Conservation (phyloP, 148 eudicot species). For the Camellia granthamiana region DNA sequence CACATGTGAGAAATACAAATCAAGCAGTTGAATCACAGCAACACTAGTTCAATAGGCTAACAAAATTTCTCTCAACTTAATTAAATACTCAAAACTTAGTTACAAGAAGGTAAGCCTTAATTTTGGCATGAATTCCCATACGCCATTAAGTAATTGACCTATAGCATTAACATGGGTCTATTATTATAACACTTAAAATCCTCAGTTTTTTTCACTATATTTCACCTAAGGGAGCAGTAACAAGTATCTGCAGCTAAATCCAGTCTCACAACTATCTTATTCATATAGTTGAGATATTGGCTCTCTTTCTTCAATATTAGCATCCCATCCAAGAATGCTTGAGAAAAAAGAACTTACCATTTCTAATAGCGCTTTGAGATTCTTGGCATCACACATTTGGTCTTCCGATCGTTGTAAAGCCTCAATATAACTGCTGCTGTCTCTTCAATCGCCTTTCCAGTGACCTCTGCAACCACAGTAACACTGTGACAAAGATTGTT, state of each 20-base stretch:
- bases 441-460: conserved; percentile 86
- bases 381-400: conserved; percentile 76
- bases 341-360: conserved; percentile 1
- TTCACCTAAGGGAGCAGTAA: not conserved
- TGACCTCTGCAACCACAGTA: conserved; percentile 57
- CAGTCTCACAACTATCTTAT: conserved; percentile 1
- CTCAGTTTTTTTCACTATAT: not conserved
- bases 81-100: not conserved
- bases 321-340: not conserved
- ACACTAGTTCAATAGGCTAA: not conserved
- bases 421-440: conserved; percentile 84
- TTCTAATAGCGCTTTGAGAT: conserved; percentile 82
- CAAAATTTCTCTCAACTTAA: not conserved
- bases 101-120: conserved; percentile 8
- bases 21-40: not conserved
- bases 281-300: not conserved
- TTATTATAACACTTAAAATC: not conserved
- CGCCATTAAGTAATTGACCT: not conserved
- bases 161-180: not conserved
- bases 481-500: not conserved
- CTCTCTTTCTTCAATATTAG: not conserved
- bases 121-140: not conserved
- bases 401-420: conserved; percentile 75
- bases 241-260: not conserved
- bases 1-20: not conserved